Base-by-base conservation (phyloP, 306 rosid genomes). In the Inga laurina region DNA sequence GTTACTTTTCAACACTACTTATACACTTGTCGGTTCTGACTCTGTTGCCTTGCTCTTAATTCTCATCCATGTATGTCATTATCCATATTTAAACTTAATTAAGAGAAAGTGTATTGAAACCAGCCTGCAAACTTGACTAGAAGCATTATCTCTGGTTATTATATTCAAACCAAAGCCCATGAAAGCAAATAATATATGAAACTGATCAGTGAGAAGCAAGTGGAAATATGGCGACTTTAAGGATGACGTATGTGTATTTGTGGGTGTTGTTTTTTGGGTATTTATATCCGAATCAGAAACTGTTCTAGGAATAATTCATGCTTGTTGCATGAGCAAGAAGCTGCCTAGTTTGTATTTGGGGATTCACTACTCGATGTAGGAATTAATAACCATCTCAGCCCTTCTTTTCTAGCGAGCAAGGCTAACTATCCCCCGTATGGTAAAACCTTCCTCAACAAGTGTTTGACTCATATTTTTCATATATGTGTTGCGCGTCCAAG, bases 281-380 rank as follows among this genome's bases (percentile, higher is more conserved):
- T 81, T 19, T 1, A 51, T 0, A 27, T 62, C 76, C 79, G 65
- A 61, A 71, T 65, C 15, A 79, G 3, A 0, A n/a, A 49, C 10
- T 71, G 39, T 14, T 19, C 18, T 19, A 12, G 74, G n/a, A 11
- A 27, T 44, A 16, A 16, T 24, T 34, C 7, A 1, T 86, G 86
- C 72, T 73, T 79, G 15, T 8, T 22, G 64, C 10, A 21, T 0
- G 9, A 82, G 73, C 39, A 79, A 5, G 77, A 45, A 4, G 84
- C 41, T 10, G 69, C 89, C 32, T 7, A 89, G 39, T 90, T 87
- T 76, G 70, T 90, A 48, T 86, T 90, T 27, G 93, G 94, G 5
- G 97, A 92, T 84, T 92, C 93, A 4, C 1, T 79, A 7, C 88
- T 74, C 11, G 97, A 92, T 39, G 83, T 62, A 0, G 97, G 94